Evolutionary conservation across 371 early-diverging fungal species (phyloP), one percentile per base, ranked within the genome.

Genomic region (Choanephora cucurbitarum): DNA sequence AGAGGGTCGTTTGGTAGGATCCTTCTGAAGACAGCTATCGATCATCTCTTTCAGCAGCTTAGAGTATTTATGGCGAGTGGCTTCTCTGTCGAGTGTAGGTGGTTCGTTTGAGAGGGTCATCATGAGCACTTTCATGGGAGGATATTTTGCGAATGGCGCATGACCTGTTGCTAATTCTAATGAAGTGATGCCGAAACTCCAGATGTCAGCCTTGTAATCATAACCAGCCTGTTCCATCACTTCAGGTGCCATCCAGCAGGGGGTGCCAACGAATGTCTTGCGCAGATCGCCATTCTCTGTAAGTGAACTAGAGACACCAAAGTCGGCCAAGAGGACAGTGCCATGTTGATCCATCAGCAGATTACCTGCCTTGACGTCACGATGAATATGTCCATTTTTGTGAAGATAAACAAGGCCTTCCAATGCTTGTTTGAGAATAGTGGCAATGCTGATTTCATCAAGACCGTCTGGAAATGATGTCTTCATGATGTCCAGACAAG

Each of bases 321-420:
- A 95, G 75, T 95, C 96, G n/a, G 91, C 94, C 44, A 95, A 70
- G 45, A 89, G 75, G 0, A 92, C 92, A 15, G 84, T 74, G 10
- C 94, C 93, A 55, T 90, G 85, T 1, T 86, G 84, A 60, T 91
- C 91, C 73, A 94, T 77, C 33, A 95, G 70, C 17, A 95, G 62
- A 70, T 95, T 95, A 11, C 91, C 91, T 31, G 92, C 92, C 60
- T 93, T 95, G 24, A 93, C 91, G 72, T 95, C 96, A 54, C 96
- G 79, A 71, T 95, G 96, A 57, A 95, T 93, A 64, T 91, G 82
- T 1, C 90, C 89, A 60, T 89, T 88, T 56, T 84, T 85, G 65
- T 95, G 93, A 21, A 95, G 77, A 67, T 95, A 95, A n/a, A 87
- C 85, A 44, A 94, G 60, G 15, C 93, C 96, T 63, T 90, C 86